Evolutionary conservation across 2,329 filamentous ascomycete species (phyloP).

Genomic region (Neofusicoccum umdonicola): DNA sequence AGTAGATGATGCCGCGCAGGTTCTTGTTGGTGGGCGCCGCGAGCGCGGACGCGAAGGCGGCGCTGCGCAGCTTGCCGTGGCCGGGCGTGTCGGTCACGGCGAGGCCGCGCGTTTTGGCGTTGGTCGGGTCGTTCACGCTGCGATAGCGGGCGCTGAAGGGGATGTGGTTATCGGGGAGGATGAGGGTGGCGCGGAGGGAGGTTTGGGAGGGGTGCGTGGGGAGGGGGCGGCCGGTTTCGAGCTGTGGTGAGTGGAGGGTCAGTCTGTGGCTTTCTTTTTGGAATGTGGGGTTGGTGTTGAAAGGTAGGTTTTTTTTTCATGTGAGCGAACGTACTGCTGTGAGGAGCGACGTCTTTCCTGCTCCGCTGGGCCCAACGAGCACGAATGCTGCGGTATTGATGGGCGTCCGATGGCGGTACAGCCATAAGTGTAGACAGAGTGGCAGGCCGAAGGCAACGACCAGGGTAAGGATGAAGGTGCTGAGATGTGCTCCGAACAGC

Average conservation of each 20-base stretch:
- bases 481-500: conserved; percentile 44
- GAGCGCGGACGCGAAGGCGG: conserved; percentile 55
- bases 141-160: conserved; percentile 63
- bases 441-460: conserved; percentile 72
- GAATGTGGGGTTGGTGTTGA: neutral
- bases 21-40: conserved; percentile 37
- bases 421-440: conserved; percentile 70
- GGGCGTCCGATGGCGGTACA: conserved; percentile 67
- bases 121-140: conserved; percentile 62
- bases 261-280: neutral
- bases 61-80: conserved; percentile 79
- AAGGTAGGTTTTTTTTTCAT: neutral
- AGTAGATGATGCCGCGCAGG: conserved; percentile 74
- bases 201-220: conserved; percentile 63
- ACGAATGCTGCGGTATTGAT: conserved; percentile 73
- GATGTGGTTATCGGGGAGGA: conserved; percentile 52
- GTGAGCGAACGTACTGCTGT: conserved; percentile 58
- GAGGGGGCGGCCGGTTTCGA: conserved; percentile 55
- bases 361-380: conserved; percentile 74
- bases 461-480: conserved; percentile 64
- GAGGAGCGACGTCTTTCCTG: conserved; percentile 86
- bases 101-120: conserved; percentile 60
- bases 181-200: conserved; percentile 56
- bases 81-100: conserved; percentile 86
- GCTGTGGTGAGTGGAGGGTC: conserved; percentile 28